Evolutionary conservation across 495 filamentous ascomycete species (phyloP).

Genomic region (Lichina pygmaea): DNA sequence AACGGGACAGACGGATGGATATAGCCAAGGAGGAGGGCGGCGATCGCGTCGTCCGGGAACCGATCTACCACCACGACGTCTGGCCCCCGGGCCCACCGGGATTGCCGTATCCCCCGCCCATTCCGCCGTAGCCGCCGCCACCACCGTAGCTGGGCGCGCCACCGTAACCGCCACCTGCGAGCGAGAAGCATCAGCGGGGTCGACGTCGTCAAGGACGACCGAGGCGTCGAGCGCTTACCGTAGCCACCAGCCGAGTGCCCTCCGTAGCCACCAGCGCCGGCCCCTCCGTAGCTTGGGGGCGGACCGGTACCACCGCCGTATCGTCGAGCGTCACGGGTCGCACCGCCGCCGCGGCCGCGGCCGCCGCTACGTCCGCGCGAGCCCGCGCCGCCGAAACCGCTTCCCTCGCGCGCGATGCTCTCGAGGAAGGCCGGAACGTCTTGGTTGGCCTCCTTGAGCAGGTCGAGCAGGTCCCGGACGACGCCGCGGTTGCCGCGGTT

Average conservation of each 20-base stretch:
- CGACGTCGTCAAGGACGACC: slow-evolving; percentile 1
- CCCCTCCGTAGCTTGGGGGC: slow-evolving; percentile 4
- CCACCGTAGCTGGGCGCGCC: slow-evolving; percentile 8
- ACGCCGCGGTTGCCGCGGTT: slow-evolving; percentile 97
- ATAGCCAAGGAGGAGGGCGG: too few species aligned
- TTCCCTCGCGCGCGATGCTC: slow-evolving; percentile 82
- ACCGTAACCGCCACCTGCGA: slow-evolving; percentile 4
- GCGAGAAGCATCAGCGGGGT: slow-evolving; percentile 5
- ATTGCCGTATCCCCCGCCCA: slow-evolving; percentile 45
- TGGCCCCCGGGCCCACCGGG: slow-evolving; percentile 57
- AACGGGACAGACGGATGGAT: too few species aligned
- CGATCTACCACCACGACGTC: slow-evolving; percentile 71
- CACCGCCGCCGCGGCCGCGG: slow-evolving; percentile 31
- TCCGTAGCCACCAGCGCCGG: slow-evolving; percentile 15
- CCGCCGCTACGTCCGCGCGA: slow-evolving; percentile 33
- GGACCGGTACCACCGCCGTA: slow-evolving; percentile 28
- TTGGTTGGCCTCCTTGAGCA: slow-evolving; percentile 94
- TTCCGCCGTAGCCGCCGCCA: slow-evolving; percentile 11
- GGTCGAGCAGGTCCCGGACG: slow-evolving; percentile 79
- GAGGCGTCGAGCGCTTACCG: neutral
- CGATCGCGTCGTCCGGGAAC: too few species aligned
- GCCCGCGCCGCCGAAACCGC: slow-evolving; percentile 47
- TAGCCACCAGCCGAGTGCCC: slow-evolving; percentile 15
- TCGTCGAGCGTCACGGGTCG: slow-evolving; percentile 80
- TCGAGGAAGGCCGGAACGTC: slow-evolving; percentile 84